These are phyloP conservation scores for Petunia secreta DNA, from an alignment of 257 asterid species.

Conservation along the genomic window DNA sequence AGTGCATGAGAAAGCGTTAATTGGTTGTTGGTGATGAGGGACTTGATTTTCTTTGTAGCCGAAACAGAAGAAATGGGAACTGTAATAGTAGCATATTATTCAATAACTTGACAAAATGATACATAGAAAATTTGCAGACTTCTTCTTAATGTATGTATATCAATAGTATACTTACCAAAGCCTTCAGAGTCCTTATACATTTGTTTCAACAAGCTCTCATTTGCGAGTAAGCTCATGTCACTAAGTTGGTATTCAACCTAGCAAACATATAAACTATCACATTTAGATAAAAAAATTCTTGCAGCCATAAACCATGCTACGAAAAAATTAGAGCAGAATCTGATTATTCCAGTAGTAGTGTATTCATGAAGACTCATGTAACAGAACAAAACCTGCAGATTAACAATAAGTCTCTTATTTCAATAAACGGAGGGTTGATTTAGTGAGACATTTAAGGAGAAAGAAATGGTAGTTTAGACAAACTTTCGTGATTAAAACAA, in stretches of 20 bases:
- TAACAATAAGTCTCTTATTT: no score
- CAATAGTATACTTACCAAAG: conserved; percentile 56
- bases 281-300: background rate
- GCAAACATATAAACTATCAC: background rate
- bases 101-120: background rate
- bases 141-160: background rate
- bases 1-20: conserved; percentile 79
- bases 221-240: conserved; percentile 95
- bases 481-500: no score
- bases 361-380: background rate
- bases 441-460: no score
- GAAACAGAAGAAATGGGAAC: conserved; percentile 81
- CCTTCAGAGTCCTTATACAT: conserved; percentile 84
- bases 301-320: background rate
- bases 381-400: background rate
- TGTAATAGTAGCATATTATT: conserved; percentile 33
- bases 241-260: conserved; percentile 97
- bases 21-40: conserved; percentile 67
- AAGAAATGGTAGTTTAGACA: no score
- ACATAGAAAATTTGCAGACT: background rate
- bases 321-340: background rate
- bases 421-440: no score
- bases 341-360: background rate
- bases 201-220: conserved; percentile 80
- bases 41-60: conserved; percentile 84